phyloP scores from a whole-genome alignment of 2,329 filamentous ascomycete genomes.

The Alternaria ventricosa region DNA sequence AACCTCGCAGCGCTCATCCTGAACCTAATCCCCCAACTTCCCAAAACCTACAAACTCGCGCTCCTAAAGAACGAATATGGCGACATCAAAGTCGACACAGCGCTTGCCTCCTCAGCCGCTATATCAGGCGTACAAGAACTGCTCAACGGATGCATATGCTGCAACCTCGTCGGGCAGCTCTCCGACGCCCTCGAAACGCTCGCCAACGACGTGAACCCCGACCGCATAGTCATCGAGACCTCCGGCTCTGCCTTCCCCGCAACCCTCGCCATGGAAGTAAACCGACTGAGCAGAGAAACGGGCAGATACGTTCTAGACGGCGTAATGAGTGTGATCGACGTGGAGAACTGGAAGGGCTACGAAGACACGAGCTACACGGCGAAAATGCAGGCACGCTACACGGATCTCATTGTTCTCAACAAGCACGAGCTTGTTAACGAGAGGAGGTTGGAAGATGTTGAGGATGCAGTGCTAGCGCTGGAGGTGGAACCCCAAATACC shows the following conservation, averaged over 20 bases:
- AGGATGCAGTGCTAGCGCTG: conserved; percentile 80
- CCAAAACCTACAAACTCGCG: conserved; percentile 85
- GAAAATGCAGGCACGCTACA: conserved; percentile 85
- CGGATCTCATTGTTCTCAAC: conserved; percentile 88
- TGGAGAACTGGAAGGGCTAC: conserved; percentile 94
- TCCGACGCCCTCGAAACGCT: conserved; percentile 80
- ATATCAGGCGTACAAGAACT: conserved; percentile 92
- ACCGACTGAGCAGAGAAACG: conserved; percentile 74
- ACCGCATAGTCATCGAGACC: conserved; percentile 94
- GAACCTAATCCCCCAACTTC: conserved; percentile 89
- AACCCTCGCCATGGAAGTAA: conserved; percentile 89
- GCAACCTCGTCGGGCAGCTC: conserved; percentile 94
- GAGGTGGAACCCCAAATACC: conserved; percentile 76
- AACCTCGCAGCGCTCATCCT: conserved; percentile 72
- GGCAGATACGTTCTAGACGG: conserved; percentile 79
- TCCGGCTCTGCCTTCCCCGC: conserved; percentile 82
- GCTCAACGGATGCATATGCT: conserved; percentile 97
- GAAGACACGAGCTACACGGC: conserved; percentile 91
- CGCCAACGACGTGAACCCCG: conserved; percentile 65
- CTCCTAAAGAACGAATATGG: conserved; percentile 99
- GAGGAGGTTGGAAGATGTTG: conserved; percentile 74
- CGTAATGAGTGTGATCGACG: conserved; percentile 87
- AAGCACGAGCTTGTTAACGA: conserved; percentile 86
- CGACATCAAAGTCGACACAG: conserved; percentile 90
- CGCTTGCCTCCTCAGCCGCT: conserved; percentile 80